Base-by-base conservation (phyloP, 2,329 filamentous ascomycete genomes). In the Botryosphaeria dothidea region DNA sequence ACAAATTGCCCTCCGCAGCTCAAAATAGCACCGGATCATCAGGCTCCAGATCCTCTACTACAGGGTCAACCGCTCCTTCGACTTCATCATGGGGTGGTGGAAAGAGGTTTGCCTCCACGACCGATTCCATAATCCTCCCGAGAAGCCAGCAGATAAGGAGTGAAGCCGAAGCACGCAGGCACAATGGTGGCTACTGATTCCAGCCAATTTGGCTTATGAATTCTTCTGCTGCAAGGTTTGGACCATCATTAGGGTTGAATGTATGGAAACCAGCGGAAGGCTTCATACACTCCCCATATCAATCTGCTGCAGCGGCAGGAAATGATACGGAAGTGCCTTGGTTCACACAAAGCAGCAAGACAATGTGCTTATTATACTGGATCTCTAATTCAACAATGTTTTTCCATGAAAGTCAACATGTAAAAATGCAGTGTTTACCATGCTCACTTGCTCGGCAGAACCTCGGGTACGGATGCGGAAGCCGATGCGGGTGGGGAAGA, bases 51-150 rank as follows among this genome's bases (percentile, higher is more conserved):
- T 5, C 43, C 25, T 43, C 38, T 31, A 11, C 49, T 34, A 17
- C 29, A 52, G 49, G 49, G 8, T 52, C 49, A 23, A 56, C 52
- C 15, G 52, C 52, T 25, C 52, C 52, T 9, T 38, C 52, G 6
- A 56, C 51, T 3, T 56, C 51, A 21, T 56, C 51, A n/a, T 56
- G 51, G 51, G 51, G 51, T n/a, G 51, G 51, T 23, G 51, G 51
- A 5, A 25, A 13, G 8, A 56, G 52, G 34, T 56, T 56, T 17
- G 13, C 21, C 1, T 56, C 52, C 9, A 13, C 52, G 11, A 34
- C 52, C 6, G 52, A 56, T 21, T 56, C 52, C 7, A 56, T 56
- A 34, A 56, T 56, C 21, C 31, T 56, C 15, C 31, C 31, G 19
- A 21, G 52, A 25, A 56, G 29, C 8, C 31, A 21, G 6, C 31